Evolutionary conservation across 371 early-diverging fungal genomes (phyloP), one percentile per base, ranked within the genome.

Genomic region (Mortierella sp.): DNA sequence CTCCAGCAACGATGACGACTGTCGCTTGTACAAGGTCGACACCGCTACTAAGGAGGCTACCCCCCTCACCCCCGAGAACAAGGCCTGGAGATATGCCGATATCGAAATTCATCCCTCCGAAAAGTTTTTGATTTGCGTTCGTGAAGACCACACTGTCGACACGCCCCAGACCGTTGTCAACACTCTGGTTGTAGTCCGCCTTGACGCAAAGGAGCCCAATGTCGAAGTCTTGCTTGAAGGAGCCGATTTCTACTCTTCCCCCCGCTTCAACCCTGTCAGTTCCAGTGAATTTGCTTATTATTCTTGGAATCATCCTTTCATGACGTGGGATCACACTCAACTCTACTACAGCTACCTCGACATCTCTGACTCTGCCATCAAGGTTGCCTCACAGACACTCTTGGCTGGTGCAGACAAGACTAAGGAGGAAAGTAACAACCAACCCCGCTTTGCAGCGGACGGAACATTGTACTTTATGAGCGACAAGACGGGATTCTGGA

Each of bases 301-400:
- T 43, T 84, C 90, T 10, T 95, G 94, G 94, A 74, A 86, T 58
- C 93, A 93, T 48, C 92, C 93, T 4, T 89, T 90, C 72, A 94
- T 94, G 95, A 92, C 91, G 41, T 94, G 94, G 94, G 93, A 94
- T 67, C 88, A 83, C 61, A 92, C 94, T 1, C 83, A 86, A 58
- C 77, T 93, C n/a, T 84, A 86, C 63, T 76, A 86, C 53, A 91
- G 86, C 16, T 65, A 74, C 11, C 63, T 88, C 43, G 32, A 67
- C 5, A 72, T 84, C 47, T 68, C 61, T 9, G 65, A 69, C 8
- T 43, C 57, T 0, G 75, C 61, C 2, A 55, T 70, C 61, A 76
- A 69, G 5, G 45, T 89, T 11, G 68, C 58, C 0, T 67, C 83
- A 4, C 69, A 80, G 43, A 64, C 62, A 0, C 77, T 74, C 10